Base-by-base conservation (phyloP, 2,329 filamentous ascomycete species). In the Talaromyces sp. region DNA sequence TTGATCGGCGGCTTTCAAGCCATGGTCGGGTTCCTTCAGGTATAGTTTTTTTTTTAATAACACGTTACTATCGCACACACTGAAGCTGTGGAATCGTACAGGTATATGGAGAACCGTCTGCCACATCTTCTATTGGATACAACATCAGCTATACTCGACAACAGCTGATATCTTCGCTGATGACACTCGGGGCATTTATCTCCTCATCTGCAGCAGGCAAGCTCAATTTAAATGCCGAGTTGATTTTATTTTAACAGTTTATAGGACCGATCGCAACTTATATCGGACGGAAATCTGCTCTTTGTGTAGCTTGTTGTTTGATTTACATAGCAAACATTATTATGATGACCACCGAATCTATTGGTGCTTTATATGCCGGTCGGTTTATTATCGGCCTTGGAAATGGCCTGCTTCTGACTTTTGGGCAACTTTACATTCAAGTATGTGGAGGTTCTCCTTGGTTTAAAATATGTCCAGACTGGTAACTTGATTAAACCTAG, bases 401-500 rank as follows among this genome's bases (percentile, higher is more conserved):
- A 5, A 85, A 85, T 66, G 83, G 83, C 3, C 80, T 84, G 66
- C 81, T 85, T 68, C 83, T 85, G 82, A 85, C 82, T 1, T 85
- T 82, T 63, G 77, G 78, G 0, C 81, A 82, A 61, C 69, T 83
- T 0, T 82, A 81, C 64, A 74, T 84, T 14, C 81, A 83, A 65
- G 76, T 77, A 66, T 68, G 66, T 18, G n/a, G 28, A 52, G 23
- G 23, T 23, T 30, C 18, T 63, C 68, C 47, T 63, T 69, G n/a
- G 6, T n/a, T 53, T 14, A 28, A 5, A 16, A 30, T 6, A 33
- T 18, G 3, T n/a, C 40, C 14, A 5, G 14, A n/a, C 3, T 16
- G 6, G 2, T 42, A 42, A 33, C 10, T 23, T 23, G 23, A 23
- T 23, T 23, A 23, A 23, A 67, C 65, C 55, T 12, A 76, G 73